Base-by-base conservation (phyloP, 75 land plant species). In the Selaginella moellendorffii region DNA sequence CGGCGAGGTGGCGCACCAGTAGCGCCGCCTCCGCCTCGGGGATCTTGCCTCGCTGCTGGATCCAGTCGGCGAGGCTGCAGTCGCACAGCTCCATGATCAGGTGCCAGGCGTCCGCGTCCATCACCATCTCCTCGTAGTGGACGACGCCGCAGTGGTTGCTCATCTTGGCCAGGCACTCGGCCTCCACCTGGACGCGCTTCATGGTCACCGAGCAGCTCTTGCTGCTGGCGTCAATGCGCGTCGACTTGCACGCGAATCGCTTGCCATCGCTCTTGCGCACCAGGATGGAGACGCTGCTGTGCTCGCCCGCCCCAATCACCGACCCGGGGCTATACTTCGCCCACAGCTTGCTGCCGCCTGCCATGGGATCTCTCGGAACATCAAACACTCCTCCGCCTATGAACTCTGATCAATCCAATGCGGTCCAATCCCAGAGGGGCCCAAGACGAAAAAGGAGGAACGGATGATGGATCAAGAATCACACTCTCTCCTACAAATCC, bases 11-110 rank as follows among this genome's bases (percentile, higher is more conserved):
- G 10, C 14, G 46, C 46, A 14, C 46, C 14, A 36, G 46, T 14
- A 36, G 46, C 5, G 46, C 46, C 14, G 46, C 46, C 14, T 36
- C 46, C 10, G 10, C 10, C 46, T 36, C 46, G 5, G 46, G 18
- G 18, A 62, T 72, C 77, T 22, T 63, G 10, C 46, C 46, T 36
- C 46, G 46, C 46, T 36, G 10, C 46, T 14, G 46, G 14, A 36
- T 36, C 46, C 46, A 36, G 14, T 36, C 46, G 5, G 46, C 46
- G 10, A 36, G 14, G 46, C 46, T 36, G 10, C 5, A 36, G 46
- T 36, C 46, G 46, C 46, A 36, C 5, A 36, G 46, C 14, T 36
- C 46, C 46, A 36, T 36, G 10, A 36, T 14, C 46, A 36, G 46
- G 46, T 36, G 46, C 46, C 46, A 36, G 5, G 46, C 46, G 14